Percentiles rank a stretch among this genome's conserved stretches.
Conservation (phyloP, 495 filamentous ascomycete species). For the Oidiodendron maius region DNA sequence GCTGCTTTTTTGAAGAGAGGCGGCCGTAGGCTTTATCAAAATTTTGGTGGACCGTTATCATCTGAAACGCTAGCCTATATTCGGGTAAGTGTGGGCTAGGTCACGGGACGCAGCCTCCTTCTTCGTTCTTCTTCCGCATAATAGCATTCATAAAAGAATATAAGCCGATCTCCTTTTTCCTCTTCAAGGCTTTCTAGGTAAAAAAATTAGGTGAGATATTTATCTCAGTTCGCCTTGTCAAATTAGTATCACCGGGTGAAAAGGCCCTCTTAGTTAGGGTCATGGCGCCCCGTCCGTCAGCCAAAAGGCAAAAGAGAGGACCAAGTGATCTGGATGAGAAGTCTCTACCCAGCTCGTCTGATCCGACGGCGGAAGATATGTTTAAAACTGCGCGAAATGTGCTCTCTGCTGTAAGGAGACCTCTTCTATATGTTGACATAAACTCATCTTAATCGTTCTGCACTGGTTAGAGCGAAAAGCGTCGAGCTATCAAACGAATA, state of each 20-base stretch:
- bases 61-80: background rate
- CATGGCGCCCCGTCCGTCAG: conserved; percentile 14
- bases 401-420: conserved; percentile 8
- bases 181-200: no score
- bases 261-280: no score
- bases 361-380: background rate
- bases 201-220: no score
- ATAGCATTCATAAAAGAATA: no score
- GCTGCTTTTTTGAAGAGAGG: conserved; percentile 10
- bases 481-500: conserved; percentile 20
- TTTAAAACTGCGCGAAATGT: conserved; percentile 13
- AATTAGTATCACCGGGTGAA: no score
- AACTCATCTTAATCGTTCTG: background rate
- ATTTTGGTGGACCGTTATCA: conserved; percentile 14
- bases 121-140: background rate
- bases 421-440: background rate
- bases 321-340: conserved; percentile 8
- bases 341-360: conserved; percentile 9
- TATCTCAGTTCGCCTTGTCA: no score
- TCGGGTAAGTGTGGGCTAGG: conserved; percentile 5
- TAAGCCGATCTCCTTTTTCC: no score
- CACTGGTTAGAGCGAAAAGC: conserved; percentile 19
- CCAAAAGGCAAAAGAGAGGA: conserved; percentile 1
- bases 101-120: no score
- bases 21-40: conserved; percentile 5